Evolutionary conservation across 352 stramenopile genomes (phyloP).

Genomic region (Saprolegnia parasitica): DNA sequence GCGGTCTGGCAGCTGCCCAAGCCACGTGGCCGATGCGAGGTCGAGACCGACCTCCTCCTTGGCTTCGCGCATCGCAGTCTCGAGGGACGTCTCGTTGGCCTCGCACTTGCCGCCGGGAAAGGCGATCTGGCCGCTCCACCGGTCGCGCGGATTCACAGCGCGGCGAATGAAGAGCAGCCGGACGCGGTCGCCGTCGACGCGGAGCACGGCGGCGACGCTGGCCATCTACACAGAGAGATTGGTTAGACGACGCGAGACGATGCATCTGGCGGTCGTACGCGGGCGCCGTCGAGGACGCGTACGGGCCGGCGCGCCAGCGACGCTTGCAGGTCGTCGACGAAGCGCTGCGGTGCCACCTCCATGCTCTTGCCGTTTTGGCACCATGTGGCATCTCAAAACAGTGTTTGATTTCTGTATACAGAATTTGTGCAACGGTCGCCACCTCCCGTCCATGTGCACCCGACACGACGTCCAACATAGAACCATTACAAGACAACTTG

Average conservation of each 20-base stretch:
- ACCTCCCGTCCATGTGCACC: too few species aligned
- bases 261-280: neutral
- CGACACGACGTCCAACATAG: too few species aligned
- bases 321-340: neutral
- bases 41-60: conserved; percentile 79
- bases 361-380: neutral
- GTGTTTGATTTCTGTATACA: too few species aligned
- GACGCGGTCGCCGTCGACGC: conserved; percentile 51
- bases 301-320: neutral
- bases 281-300: neutral
- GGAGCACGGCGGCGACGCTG: conserved; percentile 72
- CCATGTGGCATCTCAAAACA: too few species aligned
- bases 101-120: conserved; percentile 75
- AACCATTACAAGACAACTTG: too few species aligned
- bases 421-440: too few species aligned
- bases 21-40: conserved; percentile 31
- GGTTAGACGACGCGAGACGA: neutral
- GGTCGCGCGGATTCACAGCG: conserved; percentile 64
- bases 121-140: conserved; percentile 81
- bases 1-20: conserved; percentile 16
- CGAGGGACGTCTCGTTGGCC: conserved; percentile 58
- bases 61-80: conserved; percentile 75
- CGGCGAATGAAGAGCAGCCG: conserved; percentile 74
- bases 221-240: conserved; percentile 38
- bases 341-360: neutral